These are phyloP conservation scores for Moesziomyces sp. DNA, from an alignment of 1,284 basidiomycete genomes.

Conservation along the genomic window DNA sequence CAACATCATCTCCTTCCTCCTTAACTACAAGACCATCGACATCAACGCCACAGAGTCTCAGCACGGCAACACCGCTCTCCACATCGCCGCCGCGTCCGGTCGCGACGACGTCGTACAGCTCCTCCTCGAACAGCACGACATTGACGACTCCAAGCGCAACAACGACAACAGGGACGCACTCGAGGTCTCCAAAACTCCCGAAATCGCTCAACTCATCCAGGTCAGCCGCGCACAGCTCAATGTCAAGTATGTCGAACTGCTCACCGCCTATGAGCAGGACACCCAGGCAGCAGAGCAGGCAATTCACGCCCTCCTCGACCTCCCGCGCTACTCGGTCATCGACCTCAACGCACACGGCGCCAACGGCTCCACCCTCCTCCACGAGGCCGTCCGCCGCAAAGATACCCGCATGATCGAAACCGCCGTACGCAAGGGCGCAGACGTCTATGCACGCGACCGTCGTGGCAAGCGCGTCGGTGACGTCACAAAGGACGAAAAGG, in stretches of 20 bases:
- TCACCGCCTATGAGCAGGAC: slow-evolving; percentile 69
- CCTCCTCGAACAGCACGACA: slow-evolving; percentile 72
- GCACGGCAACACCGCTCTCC: slow-evolving; percentile 80
- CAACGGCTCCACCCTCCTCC: slow-evolving; percentile 76
- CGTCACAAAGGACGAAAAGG: slow-evolving; percentile 76
- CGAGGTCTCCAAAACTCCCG: slow-evolving; percentile 76
- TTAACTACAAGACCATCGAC: slow-evolving; percentile 76
- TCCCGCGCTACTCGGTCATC: slow-evolving; percentile 50
- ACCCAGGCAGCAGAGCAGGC: slow-evolving; percentile 72
- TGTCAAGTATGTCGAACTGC: slow-evolving; percentile 78
- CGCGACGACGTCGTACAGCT: slow-evolving; percentile 77
- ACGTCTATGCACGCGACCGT: slow-evolving; percentile 87
- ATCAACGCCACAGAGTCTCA: slow-evolving; percentile 62
- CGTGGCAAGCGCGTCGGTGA: slow-evolving; percentile 82
- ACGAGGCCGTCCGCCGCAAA: slow-evolving; percentile 85
- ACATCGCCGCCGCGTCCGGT: slow-evolving; percentile 84
- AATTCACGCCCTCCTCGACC: slow-evolving; percentile 48
- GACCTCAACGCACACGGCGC: slow-evolving; percentile 56
- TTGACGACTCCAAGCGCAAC: slow-evolving; percentile 84
- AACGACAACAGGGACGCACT: slow-evolving; percentile 77
- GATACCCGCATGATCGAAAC: slow-evolving; percentile 85
- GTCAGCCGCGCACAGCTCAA: slow-evolving; percentile 81
- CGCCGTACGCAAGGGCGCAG: slow-evolving; percentile 84
- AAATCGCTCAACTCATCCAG: slow-evolving; percentile 80
- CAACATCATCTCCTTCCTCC: slow-evolving; percentile 73